Base-by-base conservation (phyloP, 306 rosid genomes). In the Boehmeria nivea region DNA sequence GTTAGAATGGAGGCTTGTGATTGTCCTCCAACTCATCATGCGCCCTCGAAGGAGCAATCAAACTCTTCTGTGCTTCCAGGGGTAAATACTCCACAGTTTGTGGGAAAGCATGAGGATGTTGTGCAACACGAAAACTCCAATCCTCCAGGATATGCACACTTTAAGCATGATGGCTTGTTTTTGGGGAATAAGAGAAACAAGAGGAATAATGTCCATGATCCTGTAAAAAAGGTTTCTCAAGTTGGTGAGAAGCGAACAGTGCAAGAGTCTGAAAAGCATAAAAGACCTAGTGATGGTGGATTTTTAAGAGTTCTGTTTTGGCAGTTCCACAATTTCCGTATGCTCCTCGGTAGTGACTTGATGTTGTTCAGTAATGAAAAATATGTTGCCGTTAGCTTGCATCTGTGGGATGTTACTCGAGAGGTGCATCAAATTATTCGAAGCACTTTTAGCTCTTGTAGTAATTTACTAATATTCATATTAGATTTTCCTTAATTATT, bases 1-100 rank as follows among this genome's bases (percentile, higher is more conserved):
- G 91, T 86, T 48, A 74, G 97, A 78, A 80, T 86, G 95, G 95
- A 90, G 76, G 97, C 97, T 71, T 90, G 97, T 72, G 97, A 90
- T 80, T 90, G 97, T 69, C 95, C 97, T 40, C 94, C 95, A 60
- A 76, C 76, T 62, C 82, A 83, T 74, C 75, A 74, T 48, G 78
- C 66, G 33, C 59, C 88, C 46, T 57, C 94, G 51, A 71, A 68
- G 61, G 81, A 76, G 63, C 79, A 78, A 51, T 74, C 88, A 54
- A 76, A 65, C 63, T 77, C 81, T 58, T 81, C 86, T 21, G 95
- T 83, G 62, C 85, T 81, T 72, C 84, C 89, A 31, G 95, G 89
- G 44, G 69, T 74, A 57, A 79, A 73, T 54, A 60, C 83, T 42
- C 71, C 95, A 36, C 83, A 80, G 51, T 76, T 81, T 48, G 68